A percentile compares a stretch with the other conserved stretches of the same genome.
Evolutionary conservation across 177 flowering plant genomes (phyloP).

Genomic region (Vitis hybrid): DNA sequence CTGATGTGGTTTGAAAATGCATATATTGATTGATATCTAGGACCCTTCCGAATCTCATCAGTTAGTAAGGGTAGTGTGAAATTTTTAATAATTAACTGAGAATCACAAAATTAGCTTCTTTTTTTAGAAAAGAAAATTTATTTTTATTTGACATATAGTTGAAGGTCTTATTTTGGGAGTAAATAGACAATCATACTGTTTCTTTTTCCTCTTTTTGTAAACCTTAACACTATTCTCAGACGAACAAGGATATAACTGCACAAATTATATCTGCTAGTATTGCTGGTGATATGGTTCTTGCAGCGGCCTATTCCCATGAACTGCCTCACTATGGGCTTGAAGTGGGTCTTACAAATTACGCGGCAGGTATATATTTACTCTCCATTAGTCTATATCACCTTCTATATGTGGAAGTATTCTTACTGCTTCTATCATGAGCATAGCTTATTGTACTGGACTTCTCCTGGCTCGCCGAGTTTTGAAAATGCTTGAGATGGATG

Average conservation of each 20-base stretch:
- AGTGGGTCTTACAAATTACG: conserved; percentile 96
- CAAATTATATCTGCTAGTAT: conserved; percentile 83
- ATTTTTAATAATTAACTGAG: no score
- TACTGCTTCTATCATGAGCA: background rate
- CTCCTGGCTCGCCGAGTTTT: conserved; percentile 87
- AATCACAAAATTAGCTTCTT: no score
- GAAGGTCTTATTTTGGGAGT: background rate
- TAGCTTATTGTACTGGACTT: conserved; percentile 96
- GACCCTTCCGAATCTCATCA: no score
- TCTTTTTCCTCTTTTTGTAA: background rate
- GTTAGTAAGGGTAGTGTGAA: no score
- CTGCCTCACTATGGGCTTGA: conserved; percentile 86
- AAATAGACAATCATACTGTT: background rate
- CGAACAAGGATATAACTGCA: conserved; percentile 80
- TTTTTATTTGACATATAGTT: no score
- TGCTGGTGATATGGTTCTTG: conserved; percentile 81
- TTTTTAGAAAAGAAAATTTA: no score
- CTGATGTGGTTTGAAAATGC: no score
- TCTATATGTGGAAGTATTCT: no score
- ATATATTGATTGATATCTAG: no score
- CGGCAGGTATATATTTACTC: conserved; percentile 58
- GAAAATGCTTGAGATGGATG: conserved; percentile 85
- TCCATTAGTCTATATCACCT: no score
- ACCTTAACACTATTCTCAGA: conserved; percentile 37
- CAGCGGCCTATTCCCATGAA: conserved; percentile 84